phyloP scores from a whole-genome alignment of 169 alveolate species.

The Perkinsus chesapeaki region DNA sequence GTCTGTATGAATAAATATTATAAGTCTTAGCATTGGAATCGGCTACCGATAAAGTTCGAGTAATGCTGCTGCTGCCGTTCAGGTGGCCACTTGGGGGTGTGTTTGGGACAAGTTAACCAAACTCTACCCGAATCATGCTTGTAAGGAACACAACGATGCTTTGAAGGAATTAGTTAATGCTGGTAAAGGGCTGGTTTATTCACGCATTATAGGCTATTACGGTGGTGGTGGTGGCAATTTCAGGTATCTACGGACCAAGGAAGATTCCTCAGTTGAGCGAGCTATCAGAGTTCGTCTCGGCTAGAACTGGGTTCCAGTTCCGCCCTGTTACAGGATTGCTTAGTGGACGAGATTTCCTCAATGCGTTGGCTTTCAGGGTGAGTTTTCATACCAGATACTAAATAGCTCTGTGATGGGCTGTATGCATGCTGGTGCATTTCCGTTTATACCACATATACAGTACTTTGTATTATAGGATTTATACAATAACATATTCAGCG shows the following conservation, averaged over 20 bases:
- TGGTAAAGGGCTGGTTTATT: no score
- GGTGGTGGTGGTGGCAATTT: not conserved
- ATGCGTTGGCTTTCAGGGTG: constrained; percentile 61
- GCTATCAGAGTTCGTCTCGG: constrained; percentile 36
- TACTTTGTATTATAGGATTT: no score
- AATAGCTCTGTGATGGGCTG: no score
- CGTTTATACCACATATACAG: no score
- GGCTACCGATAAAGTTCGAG: no score
- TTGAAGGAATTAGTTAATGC: constrained; percentile 18
- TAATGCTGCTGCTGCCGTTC: not conserved
- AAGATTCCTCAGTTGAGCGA: constrained; percentile 50
- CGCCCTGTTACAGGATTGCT: constrained; percentile 67
- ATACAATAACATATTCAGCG: no score
- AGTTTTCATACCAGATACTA: no score
- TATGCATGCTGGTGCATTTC: no score
- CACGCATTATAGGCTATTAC: no score
- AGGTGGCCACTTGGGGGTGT: constrained; percentile 26
- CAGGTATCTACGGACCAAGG: constrained; percentile 23
- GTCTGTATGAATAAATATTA: no score
- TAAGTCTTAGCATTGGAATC: no score
- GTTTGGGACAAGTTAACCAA: constrained; percentile 18
- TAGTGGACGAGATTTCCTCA: constrained; percentile 66
- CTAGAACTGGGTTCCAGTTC: constrained; percentile 60
- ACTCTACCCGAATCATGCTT: constrained; percentile 30
- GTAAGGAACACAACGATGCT: constrained; percentile 27